Evolutionary conservation across 2,329 filamentous ascomycete genomes (phyloP).

Genomic region (Stachybotrys echinatus): DNA sequence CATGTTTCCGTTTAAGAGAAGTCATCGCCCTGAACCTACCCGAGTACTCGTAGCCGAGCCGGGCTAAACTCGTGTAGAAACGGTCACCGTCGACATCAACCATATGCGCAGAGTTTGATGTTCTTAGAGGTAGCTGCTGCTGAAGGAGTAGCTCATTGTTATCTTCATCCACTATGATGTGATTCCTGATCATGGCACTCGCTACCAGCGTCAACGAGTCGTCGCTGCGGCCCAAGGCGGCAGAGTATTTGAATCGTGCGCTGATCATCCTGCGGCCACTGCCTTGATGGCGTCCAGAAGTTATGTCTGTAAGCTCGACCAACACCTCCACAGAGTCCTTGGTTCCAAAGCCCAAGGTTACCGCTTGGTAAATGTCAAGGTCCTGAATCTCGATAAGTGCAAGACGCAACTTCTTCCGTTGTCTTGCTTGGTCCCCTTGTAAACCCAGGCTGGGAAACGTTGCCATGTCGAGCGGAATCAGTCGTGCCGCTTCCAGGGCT

Average conservation of each 20-base stretch:
- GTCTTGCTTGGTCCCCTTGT: conserved; percentile 3
- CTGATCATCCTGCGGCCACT: not conserved
- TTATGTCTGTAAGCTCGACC: too few relatives aligned
- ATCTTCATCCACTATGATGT: too few relatives aligned
- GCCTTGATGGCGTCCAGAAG: too few relatives aligned
- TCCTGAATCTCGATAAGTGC: too few relatives aligned
- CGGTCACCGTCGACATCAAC: not conserved
- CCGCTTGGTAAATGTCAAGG: too few relatives aligned
- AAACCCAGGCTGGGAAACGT: conserved; percentile 4
- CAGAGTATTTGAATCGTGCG: not conserved
- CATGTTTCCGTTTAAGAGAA: too few relatives aligned
- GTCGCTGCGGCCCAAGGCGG: not conserved
- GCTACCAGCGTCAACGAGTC: not conserved
- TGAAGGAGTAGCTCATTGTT: too few relatives aligned
- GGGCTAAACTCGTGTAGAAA: not conserved
- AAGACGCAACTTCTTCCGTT: too few relatives aligned
- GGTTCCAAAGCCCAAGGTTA: too few relatives aligned
- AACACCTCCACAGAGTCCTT: too few relatives aligned
- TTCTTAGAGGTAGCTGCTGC: too few relatives aligned
- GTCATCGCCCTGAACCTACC: not conserved
- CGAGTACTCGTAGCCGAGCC: not conserved
- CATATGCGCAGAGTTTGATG: not conserved
- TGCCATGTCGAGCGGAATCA: conserved; percentile 2
- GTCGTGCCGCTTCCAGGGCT: conserved; percentile 22
- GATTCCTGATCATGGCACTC: not conserved